Evolutionary conservation across 306 rosid genomes (phyloP).

Genomic region (Corylus avellana): DNA sequence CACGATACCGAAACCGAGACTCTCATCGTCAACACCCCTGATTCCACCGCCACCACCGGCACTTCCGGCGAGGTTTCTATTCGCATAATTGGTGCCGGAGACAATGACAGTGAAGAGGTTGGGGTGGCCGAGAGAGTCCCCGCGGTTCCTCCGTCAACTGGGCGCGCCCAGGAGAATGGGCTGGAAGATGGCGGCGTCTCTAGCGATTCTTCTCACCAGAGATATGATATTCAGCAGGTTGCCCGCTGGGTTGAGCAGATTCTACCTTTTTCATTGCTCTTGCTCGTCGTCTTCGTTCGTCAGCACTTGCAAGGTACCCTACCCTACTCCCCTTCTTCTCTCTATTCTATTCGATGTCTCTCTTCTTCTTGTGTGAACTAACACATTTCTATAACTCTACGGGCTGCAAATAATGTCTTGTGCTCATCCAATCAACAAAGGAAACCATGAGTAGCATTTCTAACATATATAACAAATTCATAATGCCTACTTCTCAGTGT

Average conservation of each 20-base stretch:
- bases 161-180: constrained; percentile 42
- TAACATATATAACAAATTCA: too few relatives aligned
- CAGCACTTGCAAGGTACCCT: constrained; percentile 81
- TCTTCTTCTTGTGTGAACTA: background rate
- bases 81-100: constrained; percentile 53
- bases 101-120: constrained; percentile 23
- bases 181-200: constrained; percentile 33
- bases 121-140: constrained; percentile 53
- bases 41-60: constrained; percentile 25
- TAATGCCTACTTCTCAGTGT: too few relatives aligned
- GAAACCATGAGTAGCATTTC: too few relatives aligned
- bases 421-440: background rate
- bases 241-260: constrained; percentile 82
- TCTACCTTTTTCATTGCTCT: constrained; percentile 75
- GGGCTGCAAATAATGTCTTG: background rate
- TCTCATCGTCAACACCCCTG: constrained; percentile 20
- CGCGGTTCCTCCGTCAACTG: constrained; percentile 14
- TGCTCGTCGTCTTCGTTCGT: constrained; percentile 77
- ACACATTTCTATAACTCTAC: background rate
- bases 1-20: constrained; percentile 30
- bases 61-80: constrained; percentile 61
- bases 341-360: constrained; percentile 1
- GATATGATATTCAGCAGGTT: constrained; percentile 72
- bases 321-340: background rate
- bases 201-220: constrained; percentile 65